A percentile compares a stretch with the other conserved stretches of the same genome.
Conservation (phyloP, 164 flowering plant genomes). For the Macadamia integrifolia region DNA sequence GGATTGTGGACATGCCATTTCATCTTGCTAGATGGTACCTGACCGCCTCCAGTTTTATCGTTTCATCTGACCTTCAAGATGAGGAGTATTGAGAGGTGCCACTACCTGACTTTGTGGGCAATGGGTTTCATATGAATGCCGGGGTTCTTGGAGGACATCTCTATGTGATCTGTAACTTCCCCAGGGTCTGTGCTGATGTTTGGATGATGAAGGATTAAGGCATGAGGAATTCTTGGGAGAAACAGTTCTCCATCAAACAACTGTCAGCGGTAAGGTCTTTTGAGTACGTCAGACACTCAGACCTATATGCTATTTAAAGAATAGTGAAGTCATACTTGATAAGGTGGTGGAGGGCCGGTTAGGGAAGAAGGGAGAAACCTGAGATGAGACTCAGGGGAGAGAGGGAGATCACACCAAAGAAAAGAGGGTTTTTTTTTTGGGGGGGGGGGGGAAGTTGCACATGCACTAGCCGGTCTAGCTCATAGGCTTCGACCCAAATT, state of each 20-base stretch:
- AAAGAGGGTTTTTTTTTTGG: too few species aligned
- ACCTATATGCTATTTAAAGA: constrained; percentile 12
- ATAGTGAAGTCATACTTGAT: constrained; percentile 6
- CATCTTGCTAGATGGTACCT: too few species aligned
- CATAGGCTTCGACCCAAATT: too few species aligned
- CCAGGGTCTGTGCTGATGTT: constrained; percentile 1
- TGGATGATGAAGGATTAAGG: constrained; percentile 37
- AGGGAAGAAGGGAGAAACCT: too few species aligned
- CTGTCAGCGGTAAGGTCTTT: not conserved
- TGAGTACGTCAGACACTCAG: not conserved
- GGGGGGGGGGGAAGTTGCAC: too few species aligned
- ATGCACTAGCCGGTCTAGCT: too few species aligned
- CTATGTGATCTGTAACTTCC: constrained; percentile 10
- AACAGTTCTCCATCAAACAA: constrained; percentile 3
- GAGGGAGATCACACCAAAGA: too few species aligned
- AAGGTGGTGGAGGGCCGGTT: too few species aligned
- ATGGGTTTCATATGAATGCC: not conserved
- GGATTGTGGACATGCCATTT: too few species aligned
- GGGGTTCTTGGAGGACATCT: constrained; percentile 17
- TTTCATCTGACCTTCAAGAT: constrained; percentile 16
- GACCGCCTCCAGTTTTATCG: constrained; percentile 5
- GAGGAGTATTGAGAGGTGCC: constrained; percentile 14
- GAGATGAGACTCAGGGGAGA: too few species aligned
- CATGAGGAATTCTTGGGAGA: constrained; percentile 23
- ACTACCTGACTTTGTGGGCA: constrained; percentile 7